phyloP scores from a whole-genome alignment of 2,329 filamentous ascomycete genomes.

The Magnaporthiopsis incrustans region DNA sequence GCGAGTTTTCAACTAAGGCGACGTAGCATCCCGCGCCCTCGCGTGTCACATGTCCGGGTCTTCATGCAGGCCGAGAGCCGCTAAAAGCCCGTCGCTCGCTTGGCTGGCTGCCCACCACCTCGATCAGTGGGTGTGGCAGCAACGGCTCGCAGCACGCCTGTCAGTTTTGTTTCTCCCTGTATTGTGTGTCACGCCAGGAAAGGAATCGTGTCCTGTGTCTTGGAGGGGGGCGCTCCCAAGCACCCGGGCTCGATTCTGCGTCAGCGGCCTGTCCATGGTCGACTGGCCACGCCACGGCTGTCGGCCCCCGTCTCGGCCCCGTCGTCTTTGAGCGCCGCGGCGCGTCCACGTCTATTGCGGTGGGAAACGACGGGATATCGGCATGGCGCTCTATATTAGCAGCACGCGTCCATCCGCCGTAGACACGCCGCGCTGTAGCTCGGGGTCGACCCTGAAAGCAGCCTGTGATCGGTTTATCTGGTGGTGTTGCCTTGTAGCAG shows the following conservation, averaged over 20 bases:
- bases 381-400: no score
- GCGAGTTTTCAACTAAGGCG: not conserved
- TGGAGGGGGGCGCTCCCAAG: not conserved
- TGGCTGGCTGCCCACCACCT: not conserved
- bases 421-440: not conserved
- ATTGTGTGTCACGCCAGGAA: not conserved
- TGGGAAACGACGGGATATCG: not conserved
- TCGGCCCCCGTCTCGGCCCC: no score
- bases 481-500: not conserved
- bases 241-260: no score
- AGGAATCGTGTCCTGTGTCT: not conserved
- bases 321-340: not conserved
- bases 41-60: not conserved
- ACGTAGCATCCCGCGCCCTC: not conserved
- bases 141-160: not conserved
- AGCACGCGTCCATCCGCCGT: not conserved
- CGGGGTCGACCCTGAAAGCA: no score
- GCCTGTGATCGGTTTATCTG: no score
- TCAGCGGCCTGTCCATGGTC: no score
- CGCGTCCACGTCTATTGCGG: not conserved
- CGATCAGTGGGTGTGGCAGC: not conserved
- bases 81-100: not conserved
- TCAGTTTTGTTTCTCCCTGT: not conserved
- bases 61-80: not conserved
- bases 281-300: not conserved